Conservation (phyloP, 2,329 filamentous ascomycete species). For the Penicillium sumatraense region DNA sequence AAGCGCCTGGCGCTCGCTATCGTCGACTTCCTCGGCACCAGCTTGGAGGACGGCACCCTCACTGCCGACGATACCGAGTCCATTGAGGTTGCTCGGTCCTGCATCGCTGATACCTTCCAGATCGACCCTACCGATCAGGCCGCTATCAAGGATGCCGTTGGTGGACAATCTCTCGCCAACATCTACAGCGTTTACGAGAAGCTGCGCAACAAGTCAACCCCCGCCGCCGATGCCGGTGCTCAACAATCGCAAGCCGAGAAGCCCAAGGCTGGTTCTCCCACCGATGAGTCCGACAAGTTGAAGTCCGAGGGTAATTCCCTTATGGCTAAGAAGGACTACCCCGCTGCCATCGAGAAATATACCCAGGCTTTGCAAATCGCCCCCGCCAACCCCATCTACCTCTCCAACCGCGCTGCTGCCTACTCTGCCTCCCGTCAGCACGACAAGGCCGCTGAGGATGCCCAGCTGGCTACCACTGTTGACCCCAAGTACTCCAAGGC, state of each 20-base stretch:
- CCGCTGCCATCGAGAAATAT: slow-evolving; percentile 80
- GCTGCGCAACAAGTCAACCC: slow-evolving; percentile 69
- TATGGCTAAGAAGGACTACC: slow-evolving; percentile 93
- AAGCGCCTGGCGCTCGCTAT: slow-evolving; percentile 96
- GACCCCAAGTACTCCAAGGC: slow-evolving; percentile 97
- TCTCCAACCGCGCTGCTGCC: slow-evolving; percentile 95
- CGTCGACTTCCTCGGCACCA: slow-evolving; percentile 89
- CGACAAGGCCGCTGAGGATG: slow-evolving; percentile 80
- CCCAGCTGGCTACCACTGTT: slow-evolving; percentile 83
- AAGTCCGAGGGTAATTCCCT: slow-evolving; percentile 92
- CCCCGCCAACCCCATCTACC: slow-evolving; percentile 90
- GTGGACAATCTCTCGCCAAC: slow-evolving; percentile 82
- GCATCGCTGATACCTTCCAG: slow-evolving; percentile 94
- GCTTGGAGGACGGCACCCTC: slow-evolving; percentile 85
- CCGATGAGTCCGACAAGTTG: slow-evolving; percentile 78
- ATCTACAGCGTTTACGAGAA: slow-evolving; percentile 98
- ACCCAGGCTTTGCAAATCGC: slow-evolving; percentile 80
- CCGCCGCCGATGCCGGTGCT: slow-evolving; percentile 47
- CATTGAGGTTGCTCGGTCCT: slow-evolving; percentile 91
- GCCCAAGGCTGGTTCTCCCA: slow-evolving; percentile 45
- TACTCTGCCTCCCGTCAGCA: slow-evolving; percentile 86
- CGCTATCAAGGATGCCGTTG: slow-evolving; percentile 76
- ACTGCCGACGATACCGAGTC: slow-evolving; percentile 87
- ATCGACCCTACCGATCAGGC: slow-evolving; percentile 80
- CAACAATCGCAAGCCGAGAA: slow-evolving; percentile 45